Conservation (phyloP, 1,284 basidiomycete species). For the Apiotrichum montevideense region DNA sequence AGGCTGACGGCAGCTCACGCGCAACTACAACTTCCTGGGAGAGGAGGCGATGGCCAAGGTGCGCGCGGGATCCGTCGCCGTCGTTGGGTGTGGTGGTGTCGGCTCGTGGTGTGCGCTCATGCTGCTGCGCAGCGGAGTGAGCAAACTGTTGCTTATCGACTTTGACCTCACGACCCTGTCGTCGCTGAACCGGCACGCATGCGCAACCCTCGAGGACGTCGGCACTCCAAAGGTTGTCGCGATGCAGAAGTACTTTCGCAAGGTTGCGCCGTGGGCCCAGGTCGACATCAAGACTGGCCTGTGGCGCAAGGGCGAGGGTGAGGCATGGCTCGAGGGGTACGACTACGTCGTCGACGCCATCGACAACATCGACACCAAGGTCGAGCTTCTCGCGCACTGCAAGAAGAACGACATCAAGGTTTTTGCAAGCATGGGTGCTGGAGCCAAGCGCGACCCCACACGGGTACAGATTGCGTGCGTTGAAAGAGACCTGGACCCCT, state of each 20-base stretch:
- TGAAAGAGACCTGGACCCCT: background rate
- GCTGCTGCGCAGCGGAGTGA: conserved; percentile 62
- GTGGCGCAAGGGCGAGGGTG: conserved; percentile 70
- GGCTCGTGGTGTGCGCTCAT: conserved; percentile 93
- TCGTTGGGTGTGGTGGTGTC: conserved; percentile 93
- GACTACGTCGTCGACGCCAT: conserved; percentile 96
- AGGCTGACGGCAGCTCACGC: conserved; percentile 59
- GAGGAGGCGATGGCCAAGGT: conserved; percentile 81
- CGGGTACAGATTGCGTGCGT: conserved; percentile 73
- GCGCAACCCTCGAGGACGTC: conserved; percentile 81
- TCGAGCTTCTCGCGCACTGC: conserved; percentile 79
- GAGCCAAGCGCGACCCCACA: conserved; percentile 94
- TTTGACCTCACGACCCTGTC: conserved; percentile 92
- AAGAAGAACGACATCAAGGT: conserved; percentile 70
- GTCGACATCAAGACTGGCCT: conserved; percentile 77
- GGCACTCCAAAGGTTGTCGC: conserved; percentile 87
- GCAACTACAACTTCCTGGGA: conserved; percentile 93
- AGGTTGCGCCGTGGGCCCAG: conserved; percentile 59
- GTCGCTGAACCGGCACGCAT: conserved; percentile 88
- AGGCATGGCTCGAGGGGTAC: conserved; percentile 63
- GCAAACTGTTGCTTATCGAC: conserved; percentile 48
- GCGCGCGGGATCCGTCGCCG: conserved; percentile 68
- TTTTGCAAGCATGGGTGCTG: conserved; percentile 97
- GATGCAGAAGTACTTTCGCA: conserved; percentile 64
- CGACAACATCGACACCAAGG: conserved; percentile 93